phyloP scores from a whole-genome alignment of 2,329 filamentous ascomycete genomes.

The Claviceps pazoutovae region DNA sequence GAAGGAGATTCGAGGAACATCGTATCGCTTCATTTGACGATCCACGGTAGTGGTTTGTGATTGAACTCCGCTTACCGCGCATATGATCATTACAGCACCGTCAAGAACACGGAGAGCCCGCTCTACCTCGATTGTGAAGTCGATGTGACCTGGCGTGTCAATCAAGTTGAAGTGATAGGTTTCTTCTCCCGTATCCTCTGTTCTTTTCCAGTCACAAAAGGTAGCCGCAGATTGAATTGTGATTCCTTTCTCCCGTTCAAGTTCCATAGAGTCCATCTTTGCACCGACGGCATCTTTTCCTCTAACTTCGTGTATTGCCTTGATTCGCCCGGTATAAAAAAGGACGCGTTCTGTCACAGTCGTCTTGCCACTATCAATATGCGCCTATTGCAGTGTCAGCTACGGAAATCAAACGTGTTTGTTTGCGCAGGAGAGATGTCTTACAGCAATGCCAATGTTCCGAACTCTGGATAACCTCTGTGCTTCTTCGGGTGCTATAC shows the following conservation, averaged over 20 bases:
- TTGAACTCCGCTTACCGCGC: slow-evolving; percentile 92
- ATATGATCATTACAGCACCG: slow-evolving; percentile 96
- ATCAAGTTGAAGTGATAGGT: slow-evolving; percentile 98
- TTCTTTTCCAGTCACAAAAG: slow-evolving; percentile 93
- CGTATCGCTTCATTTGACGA: slow-evolving; percentile 96
- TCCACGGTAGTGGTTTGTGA: slow-evolving; percentile 97
- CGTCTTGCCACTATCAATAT: slow-evolving; percentile 98
- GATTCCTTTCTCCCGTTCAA: slow-evolving; percentile 96
- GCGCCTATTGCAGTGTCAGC: slow-evolving; percentile 44
- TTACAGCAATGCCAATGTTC: slow-evolving; percentile 94
- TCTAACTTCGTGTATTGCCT: slow-evolving; percentile 91
- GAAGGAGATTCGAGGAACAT: slow-evolving; percentile 88
- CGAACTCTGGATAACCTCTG: slow-evolving; percentile 67
- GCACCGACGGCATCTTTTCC: slow-evolving; percentile 90
- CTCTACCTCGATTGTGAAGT: slow-evolving; percentile 98
- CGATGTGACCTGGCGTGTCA: slow-evolving; percentile 95
- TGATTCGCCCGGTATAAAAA: slow-evolving; percentile 95
- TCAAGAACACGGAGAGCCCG: slow-evolving; percentile 87
- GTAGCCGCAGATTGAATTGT: slow-evolving; percentile 97
- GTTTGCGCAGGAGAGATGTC: background rate
- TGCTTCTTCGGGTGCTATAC: slow-evolving; percentile 67
- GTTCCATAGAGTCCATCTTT: slow-evolving; percentile 99
- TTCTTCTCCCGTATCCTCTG: slow-evolving; percentile 68
- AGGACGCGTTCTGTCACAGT: slow-evolving; percentile 92
- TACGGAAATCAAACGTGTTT: slow-evolving; percentile 6